A percentile compares a stretch with the other conserved stretches of the same genome.
Evolutionary conservation across 164 flowering plant genomes (phyloP).

Genomic region (Nymphaea colorata): DNA sequence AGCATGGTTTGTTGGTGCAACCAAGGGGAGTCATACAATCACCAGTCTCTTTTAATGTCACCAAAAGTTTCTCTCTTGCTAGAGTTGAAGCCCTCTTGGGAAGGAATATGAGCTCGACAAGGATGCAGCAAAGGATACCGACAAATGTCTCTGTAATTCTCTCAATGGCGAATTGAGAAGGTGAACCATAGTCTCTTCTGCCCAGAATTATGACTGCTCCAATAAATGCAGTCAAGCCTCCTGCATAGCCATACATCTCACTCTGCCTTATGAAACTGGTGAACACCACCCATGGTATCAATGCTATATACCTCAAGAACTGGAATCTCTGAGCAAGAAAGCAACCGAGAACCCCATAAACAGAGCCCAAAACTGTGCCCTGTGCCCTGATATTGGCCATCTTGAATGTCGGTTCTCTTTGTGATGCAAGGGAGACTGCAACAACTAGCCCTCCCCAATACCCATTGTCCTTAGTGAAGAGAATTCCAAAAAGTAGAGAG

Average conservation of each 20-base stretch:
- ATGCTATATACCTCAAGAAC: conserved; percentile 40
- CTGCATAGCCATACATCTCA: conserved; percentile 74
- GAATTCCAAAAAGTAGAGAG: conserved; percentile 51
- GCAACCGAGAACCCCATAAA: conserved; percentile 73
- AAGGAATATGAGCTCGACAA: conserved; percentile 53
- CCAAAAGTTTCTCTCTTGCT: conserved; percentile 33
- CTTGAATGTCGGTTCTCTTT: conserved; percentile 63
- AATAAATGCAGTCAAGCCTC: conserved; percentile 60
- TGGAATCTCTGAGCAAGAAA: conserved; percentile 37
- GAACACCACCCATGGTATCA: conserved; percentile 83
- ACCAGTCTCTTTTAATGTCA: conserved; percentile 20
- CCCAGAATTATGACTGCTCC: conserved; percentile 75
- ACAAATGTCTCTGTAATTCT: conserved; percentile 71
- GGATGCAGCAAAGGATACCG: conserved; percentile 50
- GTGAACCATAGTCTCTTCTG: conserved; percentile 45
- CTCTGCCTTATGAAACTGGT: conserved; percentile 49
- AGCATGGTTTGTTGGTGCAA: conserved; percentile 1
- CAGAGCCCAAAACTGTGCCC: conserved; percentile 74
- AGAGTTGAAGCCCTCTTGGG: conserved; percentile 68
- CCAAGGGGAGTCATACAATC: not conserved
- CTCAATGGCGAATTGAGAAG: conserved; percentile 69
- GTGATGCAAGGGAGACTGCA: conserved; percentile 44
- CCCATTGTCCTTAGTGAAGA: conserved; percentile 55
- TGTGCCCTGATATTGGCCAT: conserved; percentile 64
- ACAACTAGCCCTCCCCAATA: conserved; percentile 73